Evolutionary conservation across 768 basidiomycete genomes (phyloP), one percentile per base, ranked within the genome.

Genomic region (Rhizopogon rudus): DNA sequence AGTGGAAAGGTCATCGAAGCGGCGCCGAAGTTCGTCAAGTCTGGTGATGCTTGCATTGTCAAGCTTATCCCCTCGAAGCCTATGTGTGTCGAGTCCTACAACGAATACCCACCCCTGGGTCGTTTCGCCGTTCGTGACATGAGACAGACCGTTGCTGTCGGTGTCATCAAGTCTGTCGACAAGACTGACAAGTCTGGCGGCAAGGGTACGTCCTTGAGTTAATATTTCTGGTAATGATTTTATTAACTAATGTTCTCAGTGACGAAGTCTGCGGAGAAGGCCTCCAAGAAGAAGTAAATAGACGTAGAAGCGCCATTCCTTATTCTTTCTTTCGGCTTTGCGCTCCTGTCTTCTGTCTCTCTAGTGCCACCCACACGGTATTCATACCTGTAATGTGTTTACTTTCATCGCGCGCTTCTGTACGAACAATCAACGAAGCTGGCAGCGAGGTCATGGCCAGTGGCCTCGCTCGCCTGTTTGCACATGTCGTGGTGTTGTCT

Each of bases 111-210:
- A 65, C 97, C 97, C 76, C 88, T 99, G 62, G 96, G 97, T 81
- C 95, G 96, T 74, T 96, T 96, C 79, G 94, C 94, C 68, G 94
- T 97, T 74, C 94, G 94, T 87, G 94, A 97, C 83, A 97, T 98
- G 95, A 89, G 95, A 75, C 95, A 98, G 80, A 97, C 96, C 60
- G 96, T 99, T 61, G 94, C 94, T 62, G 94, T 97, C 67, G 94
- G 94, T 77, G 90, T 98, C 80, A 97, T 98, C 84, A 98, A 98
- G 82, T 84, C 86, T 58, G 94, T 97, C 61, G 94, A 97, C 53
- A 96, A 95, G 86, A 83, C 92, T 62, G 93, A 95, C 56, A 94
- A 92, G 76, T 65, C 78, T 68, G 79, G 82, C 66, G 93, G 94
- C 66, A 96, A 96, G 84, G 84, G 87, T 87, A 65, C 70, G 78